Percentiles rank a stretch among this genome's conserved stretches.
These are phyloP conservation scores for Rhodotorula sp. DNA, from an alignment of 1,284 basidiomycete genomes.

Conservation along the genomic window DNA sequence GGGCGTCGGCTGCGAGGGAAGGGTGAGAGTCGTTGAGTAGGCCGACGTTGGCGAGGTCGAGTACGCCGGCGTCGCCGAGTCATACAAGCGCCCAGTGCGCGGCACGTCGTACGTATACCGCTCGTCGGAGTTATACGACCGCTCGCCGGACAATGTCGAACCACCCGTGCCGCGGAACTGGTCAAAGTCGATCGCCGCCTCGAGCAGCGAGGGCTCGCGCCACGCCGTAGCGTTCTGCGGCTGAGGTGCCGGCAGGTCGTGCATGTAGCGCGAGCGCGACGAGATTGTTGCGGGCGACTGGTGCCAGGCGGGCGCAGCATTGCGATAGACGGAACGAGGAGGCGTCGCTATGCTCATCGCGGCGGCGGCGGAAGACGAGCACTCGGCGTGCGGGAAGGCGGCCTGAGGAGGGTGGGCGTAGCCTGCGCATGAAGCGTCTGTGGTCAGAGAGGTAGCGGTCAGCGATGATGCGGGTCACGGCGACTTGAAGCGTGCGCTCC, in stretches of 20 bases:
- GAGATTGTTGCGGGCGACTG: not conserved
- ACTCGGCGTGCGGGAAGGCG: no score
- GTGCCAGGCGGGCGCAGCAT: not conserved
- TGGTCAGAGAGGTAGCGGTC: no score
- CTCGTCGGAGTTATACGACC: not conserved
- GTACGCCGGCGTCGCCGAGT: not conserved
- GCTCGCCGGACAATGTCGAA: not conserved
- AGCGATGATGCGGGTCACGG: no score
- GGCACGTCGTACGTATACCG: no score
- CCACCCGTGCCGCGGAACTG: not conserved
- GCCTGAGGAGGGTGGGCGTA: no score
- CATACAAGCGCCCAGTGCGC: not conserved
- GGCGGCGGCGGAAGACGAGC: no score
- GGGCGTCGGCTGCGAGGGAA: not conserved
- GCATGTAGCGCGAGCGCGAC: not conserved
- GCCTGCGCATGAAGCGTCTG: no score
- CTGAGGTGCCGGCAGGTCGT: not conserved
- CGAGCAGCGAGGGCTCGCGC: not conserved
- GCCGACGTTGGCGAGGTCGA: not conserved
- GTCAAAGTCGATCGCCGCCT: slow-evolving; percentile 2
- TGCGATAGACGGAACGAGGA: not conserved
- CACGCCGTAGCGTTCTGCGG: not conserved
- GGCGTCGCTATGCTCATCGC: not conserved
- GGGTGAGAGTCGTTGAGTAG: not conserved
- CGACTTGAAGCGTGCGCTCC: no score